Conservation (phyloP, 1,139 yeast species). For the Candida frijolesensis region DNA sequence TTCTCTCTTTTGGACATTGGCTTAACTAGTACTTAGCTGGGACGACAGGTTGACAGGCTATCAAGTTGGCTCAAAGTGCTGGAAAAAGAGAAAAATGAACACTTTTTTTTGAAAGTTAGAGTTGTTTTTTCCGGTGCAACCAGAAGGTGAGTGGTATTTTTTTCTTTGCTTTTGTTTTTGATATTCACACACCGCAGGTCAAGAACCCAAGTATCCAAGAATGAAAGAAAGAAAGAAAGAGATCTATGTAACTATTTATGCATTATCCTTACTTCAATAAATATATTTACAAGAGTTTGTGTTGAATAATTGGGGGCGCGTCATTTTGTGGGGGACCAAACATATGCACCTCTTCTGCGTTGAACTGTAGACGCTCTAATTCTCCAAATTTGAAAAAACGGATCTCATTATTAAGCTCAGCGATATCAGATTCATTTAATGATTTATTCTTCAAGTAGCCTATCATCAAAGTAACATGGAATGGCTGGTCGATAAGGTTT, state of each 20-base stretch:
- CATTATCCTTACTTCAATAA: neutral
- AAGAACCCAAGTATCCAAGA: no score
- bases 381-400: neutral
- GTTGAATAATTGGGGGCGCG: neutral
- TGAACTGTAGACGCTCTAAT: constrained; percentile 4
- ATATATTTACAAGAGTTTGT: neutral
- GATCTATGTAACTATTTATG: no score
- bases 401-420: neutral
- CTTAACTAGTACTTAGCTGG: neutral
- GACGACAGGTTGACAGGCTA: no score
- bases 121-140: neutral
- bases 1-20: constrained; percentile 14
- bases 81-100: neutral
- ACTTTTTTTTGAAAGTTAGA: neutral
- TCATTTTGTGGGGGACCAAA: neutral
- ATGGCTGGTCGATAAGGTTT: neutral
- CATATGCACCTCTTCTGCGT: constrained; percentile 3
- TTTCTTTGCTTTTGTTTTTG: neutral
- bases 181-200: no score
- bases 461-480: neutral
- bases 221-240: no score
- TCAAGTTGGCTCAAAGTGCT: neutral
- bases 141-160: neutral
- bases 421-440: neutral
- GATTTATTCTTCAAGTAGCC: constrained; percentile 3